Percentiles rank a stretch among this genome's conserved stretches.
Conservation (phyloP, 345 rosid genomes). For the Eucalyptus virginea region DNA sequence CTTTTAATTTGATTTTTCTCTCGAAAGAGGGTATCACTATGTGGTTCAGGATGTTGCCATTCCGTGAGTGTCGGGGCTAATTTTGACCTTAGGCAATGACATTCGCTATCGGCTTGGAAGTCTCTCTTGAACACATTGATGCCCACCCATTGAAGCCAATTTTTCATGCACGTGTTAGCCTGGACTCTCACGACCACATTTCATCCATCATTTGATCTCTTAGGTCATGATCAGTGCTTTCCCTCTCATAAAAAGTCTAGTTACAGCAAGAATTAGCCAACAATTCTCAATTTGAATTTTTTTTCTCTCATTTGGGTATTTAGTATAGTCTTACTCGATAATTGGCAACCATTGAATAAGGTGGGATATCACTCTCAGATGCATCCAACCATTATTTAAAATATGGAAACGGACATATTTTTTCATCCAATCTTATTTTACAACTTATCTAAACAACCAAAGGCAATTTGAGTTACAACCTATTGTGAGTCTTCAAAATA, state of each 20-base stretch:
- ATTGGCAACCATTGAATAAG: neutral
- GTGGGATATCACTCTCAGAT: neutral
- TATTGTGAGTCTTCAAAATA: neutral
- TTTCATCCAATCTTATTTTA: neutral
- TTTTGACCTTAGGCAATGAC: neutral
- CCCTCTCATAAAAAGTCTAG: neutral
- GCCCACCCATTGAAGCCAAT: neutral
- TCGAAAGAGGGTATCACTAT: neutral
- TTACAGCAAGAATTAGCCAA: neutral
- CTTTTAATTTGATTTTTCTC: neutral
- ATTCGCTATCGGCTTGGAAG: neutral
- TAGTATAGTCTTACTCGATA: neutral
- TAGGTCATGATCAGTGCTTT: neutral
- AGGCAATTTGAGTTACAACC: neutral
- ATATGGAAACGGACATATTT: neutral
- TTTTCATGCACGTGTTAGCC: neutral
- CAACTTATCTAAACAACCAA: neutral
- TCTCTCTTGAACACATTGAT: neutral
- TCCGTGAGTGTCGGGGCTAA: neutral
- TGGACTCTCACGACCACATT: neutral
- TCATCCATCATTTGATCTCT: neutral
- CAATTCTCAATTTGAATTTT: neutral
- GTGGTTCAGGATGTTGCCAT: neutral
- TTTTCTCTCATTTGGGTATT: neutral
- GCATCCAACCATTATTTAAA: neutral